Evolutionary conservation across 1,284 basidiomycete species (phyloP).

Genomic region (Trichosporon sp.): DNA sequence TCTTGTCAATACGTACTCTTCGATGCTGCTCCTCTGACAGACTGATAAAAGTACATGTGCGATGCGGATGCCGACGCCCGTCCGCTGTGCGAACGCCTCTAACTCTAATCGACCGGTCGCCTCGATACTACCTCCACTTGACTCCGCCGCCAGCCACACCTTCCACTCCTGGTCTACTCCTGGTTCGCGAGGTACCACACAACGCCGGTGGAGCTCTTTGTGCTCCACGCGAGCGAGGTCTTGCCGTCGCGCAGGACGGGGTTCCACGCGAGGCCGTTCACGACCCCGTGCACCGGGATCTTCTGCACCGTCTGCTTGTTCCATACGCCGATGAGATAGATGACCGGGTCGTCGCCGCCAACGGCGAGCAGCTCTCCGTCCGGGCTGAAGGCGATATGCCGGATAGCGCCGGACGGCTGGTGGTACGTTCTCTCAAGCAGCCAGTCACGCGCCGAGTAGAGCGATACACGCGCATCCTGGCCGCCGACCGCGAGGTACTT

Average conservation of each 20-base stretch:
- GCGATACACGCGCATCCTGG: constrained; percentile 37
- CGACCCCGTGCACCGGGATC: constrained; percentile 24
- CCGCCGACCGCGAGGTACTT: constrained; percentile 39
- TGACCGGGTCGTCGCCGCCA: constrained; percentile 36
- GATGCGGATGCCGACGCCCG: neutral
- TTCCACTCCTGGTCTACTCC: constrained; percentile 18
- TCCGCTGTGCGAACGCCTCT: neutral
- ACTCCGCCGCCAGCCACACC: neutral
- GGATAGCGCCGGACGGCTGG: constrained; percentile 33
- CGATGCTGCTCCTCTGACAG: neutral
- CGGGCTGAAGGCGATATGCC: constrained; percentile 36
- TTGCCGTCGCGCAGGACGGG: constrained; percentile 18
- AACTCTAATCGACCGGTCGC: neutral
- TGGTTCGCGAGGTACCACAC: constrained; percentile 37
- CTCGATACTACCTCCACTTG: neutral
- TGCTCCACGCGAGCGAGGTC: constrained; percentile 39
- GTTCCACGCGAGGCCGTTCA: constrained; percentile 38
- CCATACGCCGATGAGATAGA: constrained; percentile 35
- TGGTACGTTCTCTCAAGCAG: constrained; percentile 38
- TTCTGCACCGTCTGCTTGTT: constrained; percentile 28
- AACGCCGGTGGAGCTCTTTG: constrained; percentile 22
- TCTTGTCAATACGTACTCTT: neutral
- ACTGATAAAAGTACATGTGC: neutral
- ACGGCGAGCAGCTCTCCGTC: constrained; percentile 44
- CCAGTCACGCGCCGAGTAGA: constrained; percentile 38